Evolutionary conservation across 1,139 yeast species (phyloP).

Genomic region (Magnusiomyces magnusii): DNA sequence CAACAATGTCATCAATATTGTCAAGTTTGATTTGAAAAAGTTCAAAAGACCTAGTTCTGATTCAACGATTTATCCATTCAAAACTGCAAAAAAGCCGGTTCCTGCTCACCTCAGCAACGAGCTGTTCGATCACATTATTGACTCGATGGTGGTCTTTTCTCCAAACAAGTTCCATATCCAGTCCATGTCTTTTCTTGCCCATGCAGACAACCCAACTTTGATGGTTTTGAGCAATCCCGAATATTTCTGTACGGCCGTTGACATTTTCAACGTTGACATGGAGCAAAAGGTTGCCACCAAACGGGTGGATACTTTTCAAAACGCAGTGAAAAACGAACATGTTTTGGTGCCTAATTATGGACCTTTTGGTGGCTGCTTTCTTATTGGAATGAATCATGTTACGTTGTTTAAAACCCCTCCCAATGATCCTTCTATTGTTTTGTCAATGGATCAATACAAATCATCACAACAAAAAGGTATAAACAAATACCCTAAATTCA

Average conservation of each 20-base stretch:
- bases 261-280: not conserved
- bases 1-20: not conserved
- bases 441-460: not conserved
- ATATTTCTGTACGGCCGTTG: not conserved
- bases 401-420: not conserved
- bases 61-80: not conserved
- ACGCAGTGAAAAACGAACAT: not conserved
- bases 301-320: not conserved
- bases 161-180: not conserved
- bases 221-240: not conserved
- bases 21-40: not conserved
- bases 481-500: not conserved
- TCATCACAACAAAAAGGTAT: not conserved
- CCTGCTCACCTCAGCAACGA: not conserved
- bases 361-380: conserved; percentile 1
- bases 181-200: not conserved
- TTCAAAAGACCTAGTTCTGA: not conserved
- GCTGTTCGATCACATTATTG: not conserved
- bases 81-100: not conserved
- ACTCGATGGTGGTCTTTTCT: not conserved
- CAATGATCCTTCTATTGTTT: not conserved
- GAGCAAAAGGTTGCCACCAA: not conserved
- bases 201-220: not conserved
- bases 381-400: not conserved
- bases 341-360: not conserved